Evolutionary conservation across 2,329 filamentous ascomycete species (phyloP).

Genomic region (Colletotrichum tanaceti): DNA sequence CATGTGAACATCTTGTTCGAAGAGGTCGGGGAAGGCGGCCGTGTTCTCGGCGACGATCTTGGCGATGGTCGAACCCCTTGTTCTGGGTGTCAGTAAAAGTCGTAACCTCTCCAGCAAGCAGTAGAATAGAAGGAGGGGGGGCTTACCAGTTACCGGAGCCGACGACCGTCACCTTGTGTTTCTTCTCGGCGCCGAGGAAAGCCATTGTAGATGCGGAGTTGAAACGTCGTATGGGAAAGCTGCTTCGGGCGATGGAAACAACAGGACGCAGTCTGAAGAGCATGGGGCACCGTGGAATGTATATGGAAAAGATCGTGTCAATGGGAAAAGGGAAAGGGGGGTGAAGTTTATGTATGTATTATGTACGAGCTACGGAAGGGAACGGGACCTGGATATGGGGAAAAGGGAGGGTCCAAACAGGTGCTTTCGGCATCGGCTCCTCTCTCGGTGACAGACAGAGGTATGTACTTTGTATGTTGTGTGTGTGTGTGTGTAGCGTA

Average conservation of each 20-base stretch:
- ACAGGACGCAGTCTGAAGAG: constrained; percentile 39
- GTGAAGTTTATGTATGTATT: constrained; percentile 33
- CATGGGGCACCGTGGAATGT: constrained; percentile 33
- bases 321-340: constrained; percentile 6
- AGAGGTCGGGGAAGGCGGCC: constrained; percentile 78
- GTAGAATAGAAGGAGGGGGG: background rate
- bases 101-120: background rate
- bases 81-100: constrained; percentile 30
- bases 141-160: constrained; percentile 95
- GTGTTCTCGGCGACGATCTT: constrained; percentile 98
- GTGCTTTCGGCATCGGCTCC: constrained; percentile 8
- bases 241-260: constrained; percentile 35
- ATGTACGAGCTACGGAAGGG: constrained; percentile 22
- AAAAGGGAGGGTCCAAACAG: constrained; percentile 35
- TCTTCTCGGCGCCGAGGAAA: constrained; percentile 67
- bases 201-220: constrained; percentile 43
- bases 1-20: constrained; percentile 94
- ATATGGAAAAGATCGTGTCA: background rate
- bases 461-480: background rate
- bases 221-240: constrained; percentile 28
- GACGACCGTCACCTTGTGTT: constrained; percentile 93
- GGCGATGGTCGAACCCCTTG: constrained; percentile 95
- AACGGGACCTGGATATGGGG: background rate
- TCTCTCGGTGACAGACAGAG: background rate
- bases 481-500: background rate